phyloP scores from a whole-genome alignment of 768 basidiomycete species.

The Amanita subjunquillea region DNA sequence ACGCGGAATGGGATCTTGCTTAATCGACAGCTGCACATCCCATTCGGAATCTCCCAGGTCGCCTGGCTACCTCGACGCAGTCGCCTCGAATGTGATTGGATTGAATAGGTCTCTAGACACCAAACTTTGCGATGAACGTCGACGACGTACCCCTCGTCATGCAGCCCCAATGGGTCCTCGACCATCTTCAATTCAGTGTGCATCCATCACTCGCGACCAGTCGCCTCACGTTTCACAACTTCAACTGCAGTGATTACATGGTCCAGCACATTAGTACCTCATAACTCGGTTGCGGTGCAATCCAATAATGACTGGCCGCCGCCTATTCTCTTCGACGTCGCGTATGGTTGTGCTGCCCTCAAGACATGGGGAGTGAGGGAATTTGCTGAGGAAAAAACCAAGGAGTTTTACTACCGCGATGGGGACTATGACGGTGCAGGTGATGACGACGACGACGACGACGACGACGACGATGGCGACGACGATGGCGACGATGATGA shows the following conservation, averaged over 20 bases:
- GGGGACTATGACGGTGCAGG: background rate
- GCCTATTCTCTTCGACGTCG: conserved; percentile 10
- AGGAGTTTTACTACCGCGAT: conserved; percentile 9
- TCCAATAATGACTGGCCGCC: conserved; percentile 9
- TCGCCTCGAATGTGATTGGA: background rate
- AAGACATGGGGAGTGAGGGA: conserved; percentile 10
- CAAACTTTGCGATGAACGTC: background rate
- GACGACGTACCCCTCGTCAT: conserved; percentile 6
- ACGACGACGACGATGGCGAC: no score
- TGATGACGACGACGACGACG: no score
- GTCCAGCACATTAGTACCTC: conserved; percentile 5
- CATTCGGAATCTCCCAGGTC: conserved; percentile 2
- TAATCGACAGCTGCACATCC: background rate
- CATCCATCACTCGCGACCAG: background rate
- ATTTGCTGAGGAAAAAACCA: conserved; percentile 7
- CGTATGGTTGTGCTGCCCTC: conserved; percentile 12
- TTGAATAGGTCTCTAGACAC: background rate
- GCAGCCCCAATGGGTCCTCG: conserved; percentile 7
- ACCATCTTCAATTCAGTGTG: background rate
- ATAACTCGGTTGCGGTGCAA: conserved; percentile 11
- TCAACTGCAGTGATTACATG: conserved; percentile 4
- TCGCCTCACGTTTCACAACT: conserved; percentile 6
- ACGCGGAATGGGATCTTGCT: conserved; percentile 7
- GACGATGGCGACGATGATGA: no score
- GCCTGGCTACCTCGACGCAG: background rate